These are phyloP conservation scores for Porogramme epimiltina DNA, from an alignment of 1,284 basidiomycete species.

Conservation along the genomic window DNA sequence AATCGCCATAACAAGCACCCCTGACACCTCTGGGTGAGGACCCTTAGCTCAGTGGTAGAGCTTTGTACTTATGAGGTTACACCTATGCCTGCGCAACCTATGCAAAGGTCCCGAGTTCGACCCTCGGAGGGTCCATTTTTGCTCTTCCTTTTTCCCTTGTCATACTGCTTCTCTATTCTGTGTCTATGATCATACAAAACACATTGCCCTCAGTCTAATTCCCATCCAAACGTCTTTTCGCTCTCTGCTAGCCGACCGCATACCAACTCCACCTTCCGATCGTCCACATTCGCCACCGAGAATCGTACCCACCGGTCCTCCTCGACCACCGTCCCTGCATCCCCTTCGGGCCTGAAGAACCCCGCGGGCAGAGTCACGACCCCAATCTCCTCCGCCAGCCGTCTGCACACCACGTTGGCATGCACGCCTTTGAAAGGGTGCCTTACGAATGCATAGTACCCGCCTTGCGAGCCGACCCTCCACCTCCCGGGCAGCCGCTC, in stretches of 20 bases:
- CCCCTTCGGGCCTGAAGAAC: slow-evolving; percentile 57
- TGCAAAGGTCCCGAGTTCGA: slow-evolving; percentile 52
- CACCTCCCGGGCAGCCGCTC: slow-evolving; percentile 48
- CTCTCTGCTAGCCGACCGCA: slow-evolving; percentile 56
- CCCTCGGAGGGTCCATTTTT: slow-evolving; percentile 47
- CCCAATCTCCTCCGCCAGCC: slow-evolving; percentile 64
- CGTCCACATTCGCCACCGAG: slow-evolving; percentile 81
- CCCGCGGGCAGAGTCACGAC: slow-evolving; percentile 69
- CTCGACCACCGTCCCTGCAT: slow-evolving; percentile 36
- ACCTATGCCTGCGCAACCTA: slow-evolving; percentile 22
- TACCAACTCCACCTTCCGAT: slow-evolving; percentile 58
- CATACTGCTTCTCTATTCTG: neutral
- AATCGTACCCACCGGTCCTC: slow-evolving; percentile 70
- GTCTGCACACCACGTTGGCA: slow-evolving; percentile 58
- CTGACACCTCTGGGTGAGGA: slow-evolving; percentile 23
- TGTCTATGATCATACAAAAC: too few species aligned
- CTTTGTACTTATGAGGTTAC: slow-evolving; percentile 50
- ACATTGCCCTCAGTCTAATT: slow-evolving; percentile 17
- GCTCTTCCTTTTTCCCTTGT: neutral
- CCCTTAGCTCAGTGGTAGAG: slow-evolving; percentile 53
- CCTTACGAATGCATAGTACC: slow-evolving; percentile 76
- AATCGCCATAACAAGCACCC: too few species aligned
- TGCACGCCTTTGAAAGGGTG: slow-evolving; percentile 63
- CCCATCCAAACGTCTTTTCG: slow-evolving; percentile 30
- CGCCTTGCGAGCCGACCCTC: slow-evolving; percentile 69